Evolutionary conservation across 192 early-diverging fungal genomes (phyloP), one percentile per base, ranked within the genome.

Genomic region (Coemansia sp.): DNA sequence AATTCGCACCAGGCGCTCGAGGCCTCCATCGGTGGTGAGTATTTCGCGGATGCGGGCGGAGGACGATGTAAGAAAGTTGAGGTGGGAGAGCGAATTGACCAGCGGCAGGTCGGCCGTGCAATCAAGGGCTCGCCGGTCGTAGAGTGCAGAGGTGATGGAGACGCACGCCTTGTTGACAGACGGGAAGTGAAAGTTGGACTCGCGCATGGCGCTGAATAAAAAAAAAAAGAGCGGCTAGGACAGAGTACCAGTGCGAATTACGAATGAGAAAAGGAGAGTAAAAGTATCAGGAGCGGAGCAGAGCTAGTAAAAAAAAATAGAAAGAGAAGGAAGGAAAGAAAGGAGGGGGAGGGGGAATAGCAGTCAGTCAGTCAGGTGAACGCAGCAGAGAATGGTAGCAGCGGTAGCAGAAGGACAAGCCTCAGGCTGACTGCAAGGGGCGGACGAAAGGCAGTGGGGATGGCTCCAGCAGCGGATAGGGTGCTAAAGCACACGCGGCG

Each of bases 111-210:
- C 88, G 72, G 93, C 93, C 6, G 94, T 93, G 70, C 90, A 92
- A 71, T 93, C 89, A n/a, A 98, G 86, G n/a, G 94, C 95, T 68
- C 95, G 91, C 70, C 95, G 89, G 79, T 98, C 95, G 73, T 95
- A 98, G 45, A 91, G 84, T 10, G 89, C 85, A 31, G 88, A 88
- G 10, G 89, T 87, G 67, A 93, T 92, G 56, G 87, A 88, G 16
- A 93, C 87, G 20, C 87, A 87, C 8, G 92, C 91, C 80, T 89
- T 88, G 79, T 93, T 91, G 66, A 86, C 87, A 26, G 84, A 75
- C 48, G 91, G 92, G 63, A 88, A 88, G 59, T 88, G 88, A 71
- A 92, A 90, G 70, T 93, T 93, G 68, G 90, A 89, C 75, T 93
- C 89, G 72, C 92, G 87, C 91, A 92, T 92, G 66, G 56, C 34